Evolutionary conservation across 441 rosid genomes (phyloP).

Genomic region (Kokia cookei): DNA sequence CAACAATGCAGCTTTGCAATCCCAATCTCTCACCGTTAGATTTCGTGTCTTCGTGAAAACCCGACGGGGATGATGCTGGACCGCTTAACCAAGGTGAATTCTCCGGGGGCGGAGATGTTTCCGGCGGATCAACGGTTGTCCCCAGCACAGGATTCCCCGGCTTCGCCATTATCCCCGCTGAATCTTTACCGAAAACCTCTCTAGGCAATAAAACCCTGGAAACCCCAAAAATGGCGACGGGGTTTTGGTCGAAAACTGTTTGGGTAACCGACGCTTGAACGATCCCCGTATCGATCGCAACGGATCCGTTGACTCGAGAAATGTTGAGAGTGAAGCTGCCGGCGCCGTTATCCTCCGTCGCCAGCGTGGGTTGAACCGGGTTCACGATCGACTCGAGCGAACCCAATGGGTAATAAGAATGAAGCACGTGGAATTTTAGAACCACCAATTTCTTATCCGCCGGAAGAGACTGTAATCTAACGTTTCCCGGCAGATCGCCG

Average conservation of each 20-base stretch:
- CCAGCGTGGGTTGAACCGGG: slow-evolving; percentile 85
- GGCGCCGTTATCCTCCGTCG: slow-evolving; percentile 73
- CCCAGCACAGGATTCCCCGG: slow-evolving; percentile 25
- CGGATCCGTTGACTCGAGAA: slow-evolving; percentile 72
- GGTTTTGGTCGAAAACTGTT: slow-evolving; percentile 83
- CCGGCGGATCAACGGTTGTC: slow-evolving; percentile 39
- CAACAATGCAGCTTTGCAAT: slow-evolving; percentile 12
- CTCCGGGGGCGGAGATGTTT: slow-evolving; percentile 40
- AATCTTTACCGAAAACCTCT: slow-evolving; percentile 52
- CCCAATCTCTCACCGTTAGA: slow-evolving; percentile 17
- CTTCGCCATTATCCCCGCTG: slow-evolving; percentile 15
- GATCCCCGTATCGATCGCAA: slow-evolving; percentile 67
- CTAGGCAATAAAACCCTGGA: slow-evolving; percentile 75
- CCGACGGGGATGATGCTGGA: slow-evolving; percentile 50
- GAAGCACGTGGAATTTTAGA: slow-evolving; percentile 72
- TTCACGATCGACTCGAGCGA: slow-evolving; percentile 80
- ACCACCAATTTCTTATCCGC: slow-evolving; percentile 68
- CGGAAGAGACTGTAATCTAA: slow-evolving; percentile 59
- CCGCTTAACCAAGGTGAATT: slow-evolving; percentile 27
- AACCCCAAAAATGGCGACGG: slow-evolving; percentile 78
- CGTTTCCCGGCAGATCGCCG: slow-evolving; percentile 55
- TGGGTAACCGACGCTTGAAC: slow-evolving; percentile 79
- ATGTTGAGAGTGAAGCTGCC: slow-evolving; percentile 78
- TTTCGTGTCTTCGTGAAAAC: slow-evolving; percentile 21
- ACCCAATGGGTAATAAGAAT: slow-evolving; percentile 86